Evolutionary conservation across 768 basidiomycete genomes (phyloP).

Genomic region (Agrocybe praecox): DNA sequence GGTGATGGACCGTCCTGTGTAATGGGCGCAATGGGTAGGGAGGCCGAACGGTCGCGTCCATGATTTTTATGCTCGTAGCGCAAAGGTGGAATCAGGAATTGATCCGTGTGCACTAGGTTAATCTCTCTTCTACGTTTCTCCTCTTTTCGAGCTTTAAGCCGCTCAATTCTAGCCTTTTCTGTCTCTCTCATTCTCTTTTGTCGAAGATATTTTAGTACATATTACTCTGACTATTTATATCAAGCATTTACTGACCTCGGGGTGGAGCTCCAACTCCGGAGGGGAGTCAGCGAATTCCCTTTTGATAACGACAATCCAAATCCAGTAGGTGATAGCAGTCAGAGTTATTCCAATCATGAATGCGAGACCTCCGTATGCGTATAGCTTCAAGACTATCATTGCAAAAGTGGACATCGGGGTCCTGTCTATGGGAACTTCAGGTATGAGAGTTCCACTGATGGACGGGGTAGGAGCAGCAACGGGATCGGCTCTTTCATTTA

Average conservation of each 20-base stretch:
- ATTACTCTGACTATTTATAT: no score
- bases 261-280: conserved; percentile 25
- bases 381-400: conserved; percentile 27
- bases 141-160: conserved; percentile 20
- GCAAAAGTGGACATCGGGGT: conserved; percentile 17
- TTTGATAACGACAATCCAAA: conserved; percentile 25
- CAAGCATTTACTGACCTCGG: conserved; percentile 20
- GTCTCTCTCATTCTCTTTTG: conserved; percentile 22
- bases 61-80: conserved; percentile 7
- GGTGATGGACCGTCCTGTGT: conserved; percentile 3
- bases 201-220: not conserved
- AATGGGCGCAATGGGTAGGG: conserved; percentile 10
- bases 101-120: conserved; percentile 10
- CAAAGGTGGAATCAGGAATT: conserved; percentile 19
- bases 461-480: conserved; percentile 4
- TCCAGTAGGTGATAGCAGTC: conserved; percentile 24
- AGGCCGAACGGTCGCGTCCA: conserved; percentile 6
- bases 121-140: conserved; percentile 12
- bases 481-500: not conserved
- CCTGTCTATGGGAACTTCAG: conserved; percentile 7
- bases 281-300: conserved; percentile 27
- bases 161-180: conserved; percentile 19
- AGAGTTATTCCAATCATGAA: conserved; percentile 24
- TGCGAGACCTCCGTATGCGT: conserved; percentile 30
- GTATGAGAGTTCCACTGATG: not conserved